phyloP scores from a whole-genome alignment of 2,329 filamentous ascomycete species.

The Cercospora canescens region DNA sequence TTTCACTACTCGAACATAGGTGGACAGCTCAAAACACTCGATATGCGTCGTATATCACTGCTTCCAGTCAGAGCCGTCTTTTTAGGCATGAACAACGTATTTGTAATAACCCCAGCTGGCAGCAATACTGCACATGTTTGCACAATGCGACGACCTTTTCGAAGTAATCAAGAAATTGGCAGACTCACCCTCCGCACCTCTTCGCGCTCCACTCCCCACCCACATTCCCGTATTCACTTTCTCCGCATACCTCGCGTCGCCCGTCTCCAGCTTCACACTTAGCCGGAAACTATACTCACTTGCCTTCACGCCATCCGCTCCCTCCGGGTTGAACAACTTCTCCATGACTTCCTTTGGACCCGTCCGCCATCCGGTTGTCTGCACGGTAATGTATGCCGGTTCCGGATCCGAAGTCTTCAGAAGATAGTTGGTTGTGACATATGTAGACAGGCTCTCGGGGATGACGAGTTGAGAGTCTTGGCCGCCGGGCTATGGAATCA shows the following conservation, averaged over 20 bases:
- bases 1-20: not conserved
- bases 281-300: slow-evolving; percentile 21
- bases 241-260: slow-evolving; percentile 19
- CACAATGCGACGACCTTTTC: not conserved
- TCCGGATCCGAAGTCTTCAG: slow-evolving; percentile 18
- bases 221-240: slow-evolving; percentile 21
- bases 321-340: slow-evolving; percentile 18
- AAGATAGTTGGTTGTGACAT: slow-evolving; percentile 21
- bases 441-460: slow-evolving; percentile 16
- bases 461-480: slow-evolving; percentile 24
- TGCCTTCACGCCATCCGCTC: slow-evolving; percentile 19
- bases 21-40: slow-evolving; percentile 2
- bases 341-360: slow-evolving; percentile 21
- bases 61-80: not conserved
- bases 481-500: slow-evolving; percentile 13
- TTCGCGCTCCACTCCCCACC: slow-evolving; percentile 21
- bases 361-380: slow-evolving; percentile 23
- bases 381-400: slow-evolving; percentile 22
- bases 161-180: not conserved
- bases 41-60: slow-evolving; percentile 25
- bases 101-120: not conserved
- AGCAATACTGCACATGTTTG: not conserved
- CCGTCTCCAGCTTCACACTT: slow-evolving; percentile 22
- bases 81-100: not conserved
- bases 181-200: slow-evolving; percentile 19